Evolutionary conservation across 352 stramenopile genomes (phyloP), one percentile per base, ranked within the genome.

Genomic region (Phytophthora pluvialis): DNA sequence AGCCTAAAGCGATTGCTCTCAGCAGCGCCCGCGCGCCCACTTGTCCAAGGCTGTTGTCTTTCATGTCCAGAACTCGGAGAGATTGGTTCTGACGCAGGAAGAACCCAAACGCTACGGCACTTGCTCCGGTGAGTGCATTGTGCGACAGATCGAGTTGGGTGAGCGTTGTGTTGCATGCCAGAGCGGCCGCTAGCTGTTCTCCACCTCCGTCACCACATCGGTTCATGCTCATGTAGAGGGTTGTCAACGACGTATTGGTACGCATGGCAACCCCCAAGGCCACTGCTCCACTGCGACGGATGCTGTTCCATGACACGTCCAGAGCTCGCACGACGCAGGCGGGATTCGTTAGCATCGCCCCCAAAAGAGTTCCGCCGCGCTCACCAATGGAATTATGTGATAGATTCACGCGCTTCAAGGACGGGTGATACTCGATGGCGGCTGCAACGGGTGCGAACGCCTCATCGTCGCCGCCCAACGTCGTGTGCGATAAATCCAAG

Each of bases 241-340:
- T 73, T 21, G 50, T 52, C 1, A 93, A 46, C 4, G 72, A 78
- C 0, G 63, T 75, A 35, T 91, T 93, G 0, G 73, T 81, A 4
- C 75, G 70, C 55, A 93, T 61, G 3, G 84, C 83, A 1, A 69
- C 69, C 0, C 84, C 84, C 47, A 93, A 75, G 0, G 78, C 78
- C 11, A 80, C 75, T 0, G 81, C 81, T 3, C 84, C 84, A 18
- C 33, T 53, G 2, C 67, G 68, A 62, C 84, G 80, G 40, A 93
- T 90, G 32, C 77, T 70, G 68, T 93, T 93, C 84, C 84, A 93
- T 8, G 81, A 90, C 1, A 91, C 56, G 33, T 93, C 71, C 5
- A 93, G 54, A 46, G 80, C 71, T 29, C 47, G 70, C 15, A 93
- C 70, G 16, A 52, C 55, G 48, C 84, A 93, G 10, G 65, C 70